phyloP scores from a whole-genome alignment of 257 asterid species.

The Primulina eburnea region DNA sequence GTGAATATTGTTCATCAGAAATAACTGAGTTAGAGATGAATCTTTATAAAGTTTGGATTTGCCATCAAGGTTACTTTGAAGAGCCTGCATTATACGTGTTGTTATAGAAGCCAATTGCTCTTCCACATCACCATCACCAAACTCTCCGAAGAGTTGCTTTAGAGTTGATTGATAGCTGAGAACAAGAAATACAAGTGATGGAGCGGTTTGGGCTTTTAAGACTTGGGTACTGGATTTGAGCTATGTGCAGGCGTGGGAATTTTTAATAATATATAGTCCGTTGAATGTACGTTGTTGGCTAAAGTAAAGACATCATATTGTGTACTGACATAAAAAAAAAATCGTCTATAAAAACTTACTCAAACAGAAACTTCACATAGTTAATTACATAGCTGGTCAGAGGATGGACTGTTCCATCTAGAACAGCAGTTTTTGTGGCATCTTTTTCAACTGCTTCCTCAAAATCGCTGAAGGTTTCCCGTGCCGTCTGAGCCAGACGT shows the following conservation, averaged over 20 bases:
- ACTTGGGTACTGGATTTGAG: background rate
- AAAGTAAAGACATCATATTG: conserved; percentile 9
- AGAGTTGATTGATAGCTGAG: conserved; percentile 88
- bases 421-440: conserved; percentile 89
- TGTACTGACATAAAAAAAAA: background rate
- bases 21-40: conserved; percentile 86
- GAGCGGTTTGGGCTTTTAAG: background rate
- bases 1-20: conserved; percentile 91
- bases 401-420: conserved; percentile 99
- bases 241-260: background rate
- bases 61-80: conserved; percentile 82
- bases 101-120: conserved; percentile 68
- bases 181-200: conserved; percentile 9
- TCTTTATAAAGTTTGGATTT: conserved; percentile 94
- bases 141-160: conserved; percentile 72
- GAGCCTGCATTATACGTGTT: conserved; percentile 83
- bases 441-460: conserved; percentile 98
- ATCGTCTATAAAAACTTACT: conserved; percentile 46
- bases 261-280: background rate
- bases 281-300: background rate
- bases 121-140: conserved; percentile 47
- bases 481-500: conserved; percentile 89
- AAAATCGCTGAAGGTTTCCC: conserved; percentile 89
- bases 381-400: conserved; percentile 93
- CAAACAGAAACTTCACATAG: conserved; percentile 87